phyloP scores from a whole-genome alignment of 2,329 filamentous ascomycete species.

The Diaporthe sp. region DNA sequence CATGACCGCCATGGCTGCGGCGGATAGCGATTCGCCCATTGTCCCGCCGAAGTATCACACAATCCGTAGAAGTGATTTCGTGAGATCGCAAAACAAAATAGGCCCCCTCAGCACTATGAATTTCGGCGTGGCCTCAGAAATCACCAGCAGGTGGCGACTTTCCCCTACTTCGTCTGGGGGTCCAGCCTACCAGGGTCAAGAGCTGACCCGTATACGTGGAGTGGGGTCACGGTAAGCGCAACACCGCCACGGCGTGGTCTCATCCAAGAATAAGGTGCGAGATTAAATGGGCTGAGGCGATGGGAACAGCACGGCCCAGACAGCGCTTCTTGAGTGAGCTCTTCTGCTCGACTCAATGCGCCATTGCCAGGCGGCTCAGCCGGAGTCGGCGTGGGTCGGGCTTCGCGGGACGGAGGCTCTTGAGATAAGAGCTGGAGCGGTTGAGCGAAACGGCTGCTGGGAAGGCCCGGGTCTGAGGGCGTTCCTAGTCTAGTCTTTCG shows the following conservation, averaged over 20 bases:
- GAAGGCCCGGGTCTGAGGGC: background rate
- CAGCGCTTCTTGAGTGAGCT: background rate
- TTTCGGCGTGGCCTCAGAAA: background rate
- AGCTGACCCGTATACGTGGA: background rate
- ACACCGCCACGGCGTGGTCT: constrained; percentile 32
- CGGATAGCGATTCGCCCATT: constrained; percentile 36
- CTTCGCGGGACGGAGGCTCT: background rate
- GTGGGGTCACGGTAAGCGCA: constrained; percentile 24
- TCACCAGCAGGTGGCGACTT: constrained; percentile 26
- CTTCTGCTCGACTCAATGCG: constrained; percentile 19
- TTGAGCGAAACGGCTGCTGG: background rate
- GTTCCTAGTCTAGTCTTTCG: background rate
- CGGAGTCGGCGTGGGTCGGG: constrained; percentile 12
- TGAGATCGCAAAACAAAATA: background rate
- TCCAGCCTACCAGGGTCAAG: constrained; percentile 10
- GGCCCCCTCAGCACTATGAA: background rate
- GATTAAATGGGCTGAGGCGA: constrained; percentile 3
- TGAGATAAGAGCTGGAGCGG: background rate
- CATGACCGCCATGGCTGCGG: constrained; percentile 36
- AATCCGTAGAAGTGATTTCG: background rate
- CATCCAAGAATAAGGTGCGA: background rate
- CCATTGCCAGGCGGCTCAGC: constrained; percentile 18
- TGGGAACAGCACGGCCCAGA: background rate
- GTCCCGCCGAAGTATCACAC: background rate
- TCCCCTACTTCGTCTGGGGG: constrained; percentile 2